Percentiles rank a stretch among this genome's conserved stretches.
phyloP scores from a whole-genome alignment of 2,329 filamentous ascomycete genomes.

The Sclerotinia glacialis region DNA sequence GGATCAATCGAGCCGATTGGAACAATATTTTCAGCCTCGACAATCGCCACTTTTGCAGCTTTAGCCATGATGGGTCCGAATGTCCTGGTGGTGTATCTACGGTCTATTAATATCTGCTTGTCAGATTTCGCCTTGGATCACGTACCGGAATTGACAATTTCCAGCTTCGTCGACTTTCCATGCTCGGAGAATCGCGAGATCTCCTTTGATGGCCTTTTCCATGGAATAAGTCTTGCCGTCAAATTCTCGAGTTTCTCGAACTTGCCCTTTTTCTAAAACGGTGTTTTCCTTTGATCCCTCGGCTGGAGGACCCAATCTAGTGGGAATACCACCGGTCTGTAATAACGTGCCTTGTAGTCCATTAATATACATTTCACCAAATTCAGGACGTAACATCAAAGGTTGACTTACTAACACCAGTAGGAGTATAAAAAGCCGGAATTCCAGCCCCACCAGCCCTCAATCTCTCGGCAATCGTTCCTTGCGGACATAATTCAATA shows the following conservation, averaged over 20 bases:
- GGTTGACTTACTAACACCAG: conserved; percentile 56
- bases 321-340: conserved; percentile 66
- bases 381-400: not conserved
- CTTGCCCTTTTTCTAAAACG: conserved; percentile 60
- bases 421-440: conserved; percentile 75
- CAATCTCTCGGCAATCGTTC: conserved; percentile 68
- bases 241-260: conserved; percentile 70
- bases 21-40: conserved; percentile 82
- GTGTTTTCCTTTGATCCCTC: conserved; percentile 21
- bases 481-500: conserved; percentile 72
- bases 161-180: conserved; percentile 74
- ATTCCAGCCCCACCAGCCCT: conserved; percentile 71
- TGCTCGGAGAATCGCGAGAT: conserved; percentile 73
- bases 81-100: conserved; percentile 64
- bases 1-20: conserved; percentile 68
- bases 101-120: conserved; percentile 33
- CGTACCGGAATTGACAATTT: conserved; percentile 53
- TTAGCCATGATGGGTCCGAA: conserved; percentile 78
- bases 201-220: conserved; percentile 72
- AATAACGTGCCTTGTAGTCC: conserved; percentile 54
- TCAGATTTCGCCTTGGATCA: not conserved
- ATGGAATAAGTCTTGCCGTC: conserved; percentile 70
- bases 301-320: conserved; percentile 57
- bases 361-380: not conserved
- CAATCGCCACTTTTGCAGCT: conserved; percentile 71